phyloP scores from a whole-genome alignment of 164 flowering plant species.

The Aristolochia fimbriata region DNA sequence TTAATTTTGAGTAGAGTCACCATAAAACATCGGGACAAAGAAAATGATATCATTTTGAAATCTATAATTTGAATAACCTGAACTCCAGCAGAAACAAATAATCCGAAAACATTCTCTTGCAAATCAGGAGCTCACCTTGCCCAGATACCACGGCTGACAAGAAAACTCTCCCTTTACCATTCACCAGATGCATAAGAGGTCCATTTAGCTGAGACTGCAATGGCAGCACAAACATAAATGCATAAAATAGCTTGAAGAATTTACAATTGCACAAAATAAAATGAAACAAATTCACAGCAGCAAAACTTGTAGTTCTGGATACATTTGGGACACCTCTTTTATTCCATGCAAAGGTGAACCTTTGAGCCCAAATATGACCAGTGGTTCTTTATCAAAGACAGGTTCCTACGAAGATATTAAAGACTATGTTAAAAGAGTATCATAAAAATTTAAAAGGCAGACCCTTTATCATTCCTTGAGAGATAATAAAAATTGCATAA shows the following conservation, averaged over 20 bases:
- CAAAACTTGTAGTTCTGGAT: background rate
- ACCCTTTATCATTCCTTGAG: too few species aligned
- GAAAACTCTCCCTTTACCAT: slow-evolving; percentile 9
- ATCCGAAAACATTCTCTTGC: background rate
- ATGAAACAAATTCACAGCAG: background rate
- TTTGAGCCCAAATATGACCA: slow-evolving; percentile 11
- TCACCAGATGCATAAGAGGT: slow-evolving; percentile 9
- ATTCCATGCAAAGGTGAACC: slow-evolving; percentile 12
- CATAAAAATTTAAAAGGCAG: too few species aligned
- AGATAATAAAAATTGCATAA: too few species aligned
- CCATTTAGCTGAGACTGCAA: slow-evolving; percentile 11
- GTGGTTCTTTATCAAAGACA: slow-evolving; percentile 3
- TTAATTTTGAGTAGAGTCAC: background rate
- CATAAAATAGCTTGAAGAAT: background rate
- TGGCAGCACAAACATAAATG: background rate
- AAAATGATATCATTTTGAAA: background rate
- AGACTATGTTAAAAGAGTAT: too few species aligned
- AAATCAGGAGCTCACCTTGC: slow-evolving; percentile 6
- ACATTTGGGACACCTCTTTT: slow-evolving; percentile 4
- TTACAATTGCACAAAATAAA: background rate
- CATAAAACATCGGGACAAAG: background rate
- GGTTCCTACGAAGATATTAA: slow-evolving; percentile 3
- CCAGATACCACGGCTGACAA: slow-evolving; percentile 7
- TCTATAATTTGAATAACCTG: background rate
- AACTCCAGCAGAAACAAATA: background rate